Evolutionary conservation across 305 asterid species (phyloP).

Genomic region (Fraxinus sp.): DNA sequence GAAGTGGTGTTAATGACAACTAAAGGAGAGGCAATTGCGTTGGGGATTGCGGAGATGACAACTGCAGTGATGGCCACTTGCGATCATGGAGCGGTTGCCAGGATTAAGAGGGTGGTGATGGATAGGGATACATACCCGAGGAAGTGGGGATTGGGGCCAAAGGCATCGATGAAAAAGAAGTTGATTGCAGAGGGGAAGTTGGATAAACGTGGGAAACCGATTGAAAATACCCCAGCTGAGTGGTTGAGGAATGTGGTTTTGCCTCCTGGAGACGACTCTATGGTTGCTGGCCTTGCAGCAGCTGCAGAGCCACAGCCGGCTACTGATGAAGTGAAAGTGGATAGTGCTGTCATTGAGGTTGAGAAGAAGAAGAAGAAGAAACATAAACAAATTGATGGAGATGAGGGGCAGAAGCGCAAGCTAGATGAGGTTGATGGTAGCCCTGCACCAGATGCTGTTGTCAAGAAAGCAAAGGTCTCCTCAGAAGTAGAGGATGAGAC

Average conservation of each 20-base stretch:
- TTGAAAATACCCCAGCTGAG: constrained; percentile 73
- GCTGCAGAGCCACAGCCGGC: constrained; percentile 31
- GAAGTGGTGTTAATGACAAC: constrained; percentile 98
- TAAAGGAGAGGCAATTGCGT: constrained; percentile 89
- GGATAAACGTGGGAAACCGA: constrained; percentile 88
- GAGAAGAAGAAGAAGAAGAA: constrained; percentile 55
- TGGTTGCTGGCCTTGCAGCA: constrained; percentile 76
- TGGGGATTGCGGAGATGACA: constrained; percentile 96
- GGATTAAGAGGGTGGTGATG: constrained; percentile 98
- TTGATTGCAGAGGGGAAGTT: constrained; percentile 84
- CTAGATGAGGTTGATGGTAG: constrained; percentile 47
- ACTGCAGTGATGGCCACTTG: constrained; percentile 96
- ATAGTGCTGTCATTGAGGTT: constrained; percentile 38
- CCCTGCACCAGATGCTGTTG: constrained; percentile 45
- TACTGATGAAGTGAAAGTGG: constrained; percentile 26
- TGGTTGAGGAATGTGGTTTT: constrained; percentile 82
- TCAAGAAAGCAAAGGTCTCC: constrained; percentile 55
- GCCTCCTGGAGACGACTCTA: constrained; percentile 80
- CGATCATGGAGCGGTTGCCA: constrained; percentile 97
- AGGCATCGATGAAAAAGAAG: constrained; percentile 95
- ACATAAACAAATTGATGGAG: constrained; percentile 47
- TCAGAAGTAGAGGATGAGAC: constrained; percentile 32
- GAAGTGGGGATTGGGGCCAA: constrained; percentile 98
- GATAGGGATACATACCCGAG: constrained; percentile 98
- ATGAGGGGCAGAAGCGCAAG: constrained; percentile 61